A percentile compares a stretch with the other conserved stretches of the same genome.
Evolutionary conservation across 306 rosid genomes (phyloP).

Genomic region (Gastrolobium villosum): DNA sequence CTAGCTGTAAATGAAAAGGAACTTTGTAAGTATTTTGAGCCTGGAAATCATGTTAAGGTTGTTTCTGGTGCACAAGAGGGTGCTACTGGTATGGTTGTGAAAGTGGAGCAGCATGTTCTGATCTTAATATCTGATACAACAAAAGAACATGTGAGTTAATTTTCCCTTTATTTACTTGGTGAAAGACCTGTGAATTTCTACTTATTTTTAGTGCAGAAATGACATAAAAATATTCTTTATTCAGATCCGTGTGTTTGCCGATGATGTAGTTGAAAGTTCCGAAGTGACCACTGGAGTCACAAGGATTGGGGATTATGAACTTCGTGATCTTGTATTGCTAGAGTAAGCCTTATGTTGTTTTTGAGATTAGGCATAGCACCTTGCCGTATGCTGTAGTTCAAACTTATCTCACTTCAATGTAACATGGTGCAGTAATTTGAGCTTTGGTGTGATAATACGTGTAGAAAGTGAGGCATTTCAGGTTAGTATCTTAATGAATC

Average conservation of each 20-base stretch:
- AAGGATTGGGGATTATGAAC: slow-evolving; percentile 93
- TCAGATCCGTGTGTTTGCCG: slow-evolving; percentile 97
- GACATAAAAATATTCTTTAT: slow-evolving; percentile 41
- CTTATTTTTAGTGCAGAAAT: slow-evolving; percentile 37
- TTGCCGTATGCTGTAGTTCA: slow-evolving; percentile 15
- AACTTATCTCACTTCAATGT: slow-evolving; percentile 42
- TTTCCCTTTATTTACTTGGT: not conserved
- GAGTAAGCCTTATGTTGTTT: slow-evolving; percentile 69
- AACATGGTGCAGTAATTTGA: slow-evolving; percentile 78
- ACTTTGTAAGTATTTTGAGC: slow-evolving; percentile 95
- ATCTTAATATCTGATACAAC: slow-evolving; percentile 95
- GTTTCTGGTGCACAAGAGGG: slow-evolving; percentile 97
- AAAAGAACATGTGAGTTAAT: slow-evolving; percentile 89
- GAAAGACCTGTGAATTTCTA: slow-evolving; percentile 28
- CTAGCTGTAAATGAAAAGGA: slow-evolving; percentile 89
- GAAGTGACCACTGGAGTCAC: slow-evolving; percentile 97
- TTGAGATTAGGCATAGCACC: slow-evolving; percentile 10
- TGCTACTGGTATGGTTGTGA: slow-evolving; percentile 99
- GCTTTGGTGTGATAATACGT: slow-evolving; percentile 94
- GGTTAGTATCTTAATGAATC: slow-evolving; percentile 55
- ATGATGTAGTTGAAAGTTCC: slow-evolving; percentile 98
- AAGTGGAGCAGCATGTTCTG: slow-evolving; percentile 96
- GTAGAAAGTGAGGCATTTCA: slow-evolving; percentile 99
- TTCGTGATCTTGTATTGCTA: slow-evolving; percentile 94
- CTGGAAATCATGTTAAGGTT: slow-evolving; percentile 98